phyloP scores from a whole-genome alignment of 2,329 filamentous ascomycete species.

The Aspergillus sp. region DNA sequence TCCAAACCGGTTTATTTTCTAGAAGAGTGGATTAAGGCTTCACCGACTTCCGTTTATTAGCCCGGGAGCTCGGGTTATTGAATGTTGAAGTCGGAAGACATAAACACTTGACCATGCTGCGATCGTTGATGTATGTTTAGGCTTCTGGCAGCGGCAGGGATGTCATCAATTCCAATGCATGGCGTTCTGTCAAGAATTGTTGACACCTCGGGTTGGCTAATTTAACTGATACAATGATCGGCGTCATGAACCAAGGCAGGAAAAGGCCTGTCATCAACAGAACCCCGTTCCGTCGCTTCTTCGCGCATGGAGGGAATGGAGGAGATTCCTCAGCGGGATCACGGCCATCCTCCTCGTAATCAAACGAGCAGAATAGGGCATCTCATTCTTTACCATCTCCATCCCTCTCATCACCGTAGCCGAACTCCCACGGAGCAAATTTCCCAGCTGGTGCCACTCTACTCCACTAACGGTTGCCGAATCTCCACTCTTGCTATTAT shows the following conservation, averaged over 20 bases:
- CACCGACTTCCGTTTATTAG: not conserved
- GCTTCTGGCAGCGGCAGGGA: not conserved
- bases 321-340: too few relatives aligned
- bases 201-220: not conserved
- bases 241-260: conserved; percentile 1
- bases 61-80: not conserved
- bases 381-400: not conserved
- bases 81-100: not conserved
- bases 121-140: not conserved
- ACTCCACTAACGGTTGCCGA: not conserved
- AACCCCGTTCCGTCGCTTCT: not conserved
- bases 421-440: not conserved
- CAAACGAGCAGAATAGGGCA: not conserved
- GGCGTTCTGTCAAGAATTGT: not conserved
- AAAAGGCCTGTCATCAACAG: not conserved
- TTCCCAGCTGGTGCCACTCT: not conserved
- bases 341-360: not conserved
- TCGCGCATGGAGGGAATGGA: not conserved
- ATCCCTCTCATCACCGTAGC: not conserved
- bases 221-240: conserved; percentile 6
- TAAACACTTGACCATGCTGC: not conserved
- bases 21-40: not conserved
- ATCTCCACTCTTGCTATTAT: too few relatives aligned
- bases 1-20: conserved; percentile 2
- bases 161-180: not conserved